Evolutionary conservation across 2,329 filamentous ascomycete species (phyloP).

Genomic region (Pyrenochaeta sp.): DNA sequence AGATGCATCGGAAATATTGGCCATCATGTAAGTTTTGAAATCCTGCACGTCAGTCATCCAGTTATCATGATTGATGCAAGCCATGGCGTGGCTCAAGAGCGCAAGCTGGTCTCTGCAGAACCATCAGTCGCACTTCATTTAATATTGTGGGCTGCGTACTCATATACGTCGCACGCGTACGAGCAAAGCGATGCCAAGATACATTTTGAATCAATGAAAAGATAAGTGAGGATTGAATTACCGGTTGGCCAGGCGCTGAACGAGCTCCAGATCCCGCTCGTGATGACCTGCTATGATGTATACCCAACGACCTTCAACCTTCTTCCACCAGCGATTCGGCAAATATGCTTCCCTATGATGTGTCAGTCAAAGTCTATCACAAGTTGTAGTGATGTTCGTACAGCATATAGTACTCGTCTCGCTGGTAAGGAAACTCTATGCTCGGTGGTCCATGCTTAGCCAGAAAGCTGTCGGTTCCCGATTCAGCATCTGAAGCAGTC

Average conservation of each 20-base stretch:
- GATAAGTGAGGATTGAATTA: slow-evolving; percentile 4
- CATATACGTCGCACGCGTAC: background rate
- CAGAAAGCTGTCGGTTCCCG: slow-evolving; percentile 62
- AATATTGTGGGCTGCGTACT: background rate
- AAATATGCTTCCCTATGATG: slow-evolving; percentile 58
- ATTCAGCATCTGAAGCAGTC: slow-evolving; percentile 55
- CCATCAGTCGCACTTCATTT: slow-evolving; percentile 10
- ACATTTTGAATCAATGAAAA: background rate
- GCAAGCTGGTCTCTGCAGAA: slow-evolving; percentile 24
- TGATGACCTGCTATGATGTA: slow-evolving; percentile 55
- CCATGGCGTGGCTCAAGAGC: slow-evolving; percentile 23
- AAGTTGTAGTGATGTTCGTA: slow-evolving; percentile 21
- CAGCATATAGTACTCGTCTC: slow-evolving; percentile 68
- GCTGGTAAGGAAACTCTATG: slow-evolving; percentile 62
- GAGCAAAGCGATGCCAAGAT: background rate
- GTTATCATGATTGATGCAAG: slow-evolving; percentile 23
- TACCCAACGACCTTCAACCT: slow-evolving; percentile 57
- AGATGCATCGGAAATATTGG: slow-evolving; percentile 2
- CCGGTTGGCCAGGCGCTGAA: slow-evolving; percentile 26
- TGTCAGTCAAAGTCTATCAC: slow-evolving; percentile 9
- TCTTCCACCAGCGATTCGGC: slow-evolving; percentile 64
- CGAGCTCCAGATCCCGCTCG: slow-evolving; percentile 49
- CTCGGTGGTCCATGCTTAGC: slow-evolving; percentile 60
- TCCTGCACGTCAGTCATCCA: slow-evolving; percentile 29
- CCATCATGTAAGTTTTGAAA: slow-evolving; percentile 24